These are phyloP conservation scores for Candolleomyces efflorescens DNA, from an alignment of 768 basidiomycete species.

Conservation along the genomic window DNA sequence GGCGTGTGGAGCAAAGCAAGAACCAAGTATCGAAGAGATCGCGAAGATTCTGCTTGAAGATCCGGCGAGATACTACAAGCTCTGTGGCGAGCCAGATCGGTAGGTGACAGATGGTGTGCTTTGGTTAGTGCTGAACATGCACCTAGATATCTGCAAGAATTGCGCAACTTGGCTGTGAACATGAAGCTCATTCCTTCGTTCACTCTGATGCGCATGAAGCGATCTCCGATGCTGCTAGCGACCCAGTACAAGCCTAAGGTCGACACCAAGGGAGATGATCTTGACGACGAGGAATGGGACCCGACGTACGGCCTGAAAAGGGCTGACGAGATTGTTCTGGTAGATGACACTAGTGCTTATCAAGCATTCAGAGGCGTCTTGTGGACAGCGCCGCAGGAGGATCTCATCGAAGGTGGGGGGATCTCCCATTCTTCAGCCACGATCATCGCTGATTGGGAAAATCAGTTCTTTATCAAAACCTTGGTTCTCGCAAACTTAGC, in stretches of 20 bases:
- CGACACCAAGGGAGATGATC: slow-evolving; percentile 18
- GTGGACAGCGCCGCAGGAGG: slow-evolving; percentile 84
- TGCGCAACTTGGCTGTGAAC: slow-evolving; percentile 86
- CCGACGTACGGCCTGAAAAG: slow-evolving; percentile 65
- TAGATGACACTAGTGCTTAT: slow-evolving; percentile 81
- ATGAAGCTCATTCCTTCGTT: slow-evolving; percentile 44
- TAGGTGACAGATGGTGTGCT: slow-evolving; percentile 27
- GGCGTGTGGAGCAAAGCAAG: slow-evolving; percentile 82
- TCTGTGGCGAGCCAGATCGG: slow-evolving; percentile 68
- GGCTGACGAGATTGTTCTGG: slow-evolving; percentile 71
- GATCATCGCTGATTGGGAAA: slow-evolving; percentile 5
- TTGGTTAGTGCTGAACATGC: background rate
- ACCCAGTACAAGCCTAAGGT: slow-evolving; percentile 49
- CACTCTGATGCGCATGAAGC: slow-evolving; percentile 64
- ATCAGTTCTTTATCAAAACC: slow-evolving; percentile 65
- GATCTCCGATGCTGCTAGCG: slow-evolving; percentile 68
- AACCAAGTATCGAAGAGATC: slow-evolving; percentile 84
- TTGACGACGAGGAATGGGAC: slow-evolving; percentile 65
- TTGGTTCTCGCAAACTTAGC: slow-evolving; percentile 76
- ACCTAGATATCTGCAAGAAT: slow-evolving; percentile 72
- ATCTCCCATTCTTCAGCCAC: background rate
- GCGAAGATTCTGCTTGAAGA: slow-evolving; percentile 64
- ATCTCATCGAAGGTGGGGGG: slow-evolving; percentile 72
- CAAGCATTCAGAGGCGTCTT: slow-evolving; percentile 75
- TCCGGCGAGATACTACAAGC: slow-evolving; percentile 65